Evolutionary conservation across 2,329 filamentous ascomycete genomes (phyloP), one percentile per base, ranked within the genome.

Genomic region (Akanthomyces dipterigenus): DNA sequence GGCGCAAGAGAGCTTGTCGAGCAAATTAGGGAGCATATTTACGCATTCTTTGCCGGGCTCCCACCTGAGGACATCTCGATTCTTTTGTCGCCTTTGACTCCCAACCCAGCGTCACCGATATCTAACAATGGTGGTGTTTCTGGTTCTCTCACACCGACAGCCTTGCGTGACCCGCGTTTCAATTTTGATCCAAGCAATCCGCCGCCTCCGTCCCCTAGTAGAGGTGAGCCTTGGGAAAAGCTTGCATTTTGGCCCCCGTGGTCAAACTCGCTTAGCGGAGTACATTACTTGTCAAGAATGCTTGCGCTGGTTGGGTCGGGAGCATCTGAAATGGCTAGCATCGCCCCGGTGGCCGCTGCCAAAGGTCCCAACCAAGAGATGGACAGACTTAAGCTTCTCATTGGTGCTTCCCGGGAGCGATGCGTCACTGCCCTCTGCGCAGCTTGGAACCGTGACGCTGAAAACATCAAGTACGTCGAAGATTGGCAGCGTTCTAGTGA

Each of bases 211-310:
- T 91, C 89, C 0, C 90, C 91, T 0, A 90, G 82, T 67, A 84
- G 84, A 49, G 93, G 93, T 6, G 91, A 96, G 67, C 78, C 88
- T 0, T 98, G 92, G 91, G 95, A 98, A 70, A 89, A 93, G 76
- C 86, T 95, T 73, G 93, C 93, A 0, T 99, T 98, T 74, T 98
- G 93, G 93, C 93, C 93, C 4, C 95, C 93, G 0, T 88, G 90
- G 76, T 90, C 92, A 2, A 98, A 97, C 70, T 93, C 93, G 0
- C 78, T 98, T 26, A 96, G 92, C 62, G 93, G 90, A n/a, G 90
- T 93, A 1, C 86, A 96, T 72, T 97, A 96, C 70, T 81, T 99
- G 5, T 87, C 89, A 55, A 91, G 89, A 71, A 88, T 95, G 71
- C 79, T 98, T 24, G 81, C 87, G 0, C 79, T 97, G 3, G 85